A percentile compares a stretch with the other conserved stretches of the same genome.
Evolutionary conservation across 495 filamentous ascomycete genomes (phyloP).

Genomic region (Terfezia claveryi): DNA sequence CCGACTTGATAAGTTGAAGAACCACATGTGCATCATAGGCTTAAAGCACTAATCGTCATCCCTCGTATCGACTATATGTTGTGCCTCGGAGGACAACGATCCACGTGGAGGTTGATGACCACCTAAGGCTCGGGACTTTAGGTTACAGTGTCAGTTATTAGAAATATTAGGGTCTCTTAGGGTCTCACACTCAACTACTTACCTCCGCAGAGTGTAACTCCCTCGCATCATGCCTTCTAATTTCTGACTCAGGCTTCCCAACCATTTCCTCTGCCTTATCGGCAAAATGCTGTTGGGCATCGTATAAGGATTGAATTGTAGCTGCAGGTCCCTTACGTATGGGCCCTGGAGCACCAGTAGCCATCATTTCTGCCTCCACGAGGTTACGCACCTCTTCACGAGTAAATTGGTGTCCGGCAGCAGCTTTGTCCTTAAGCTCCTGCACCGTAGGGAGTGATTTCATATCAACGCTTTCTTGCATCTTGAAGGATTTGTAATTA

Average conservation of each 20-base stretch:
- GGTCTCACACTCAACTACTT: no score
- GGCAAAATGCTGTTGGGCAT: conserved; percentile 18
- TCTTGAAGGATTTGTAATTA: no score
- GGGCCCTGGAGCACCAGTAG: conserved; percentile 14
- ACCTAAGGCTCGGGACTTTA: background rate
- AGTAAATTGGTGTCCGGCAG: background rate
- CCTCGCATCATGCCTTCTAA: conserved; percentile 13
- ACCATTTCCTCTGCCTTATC: conserved; percentile 16
- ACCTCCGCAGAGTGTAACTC: conserved; percentile 19
- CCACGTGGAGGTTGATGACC: background rate
- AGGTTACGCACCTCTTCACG: background rate
- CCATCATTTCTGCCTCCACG: background rate
- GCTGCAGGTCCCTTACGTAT: conserved; percentile 17
- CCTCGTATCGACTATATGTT: background rate
- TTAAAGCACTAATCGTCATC: background rate
- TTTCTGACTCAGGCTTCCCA: conserved; percentile 14
- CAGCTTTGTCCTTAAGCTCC: background rate
- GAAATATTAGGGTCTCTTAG: no score
- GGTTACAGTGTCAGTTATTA: no score
- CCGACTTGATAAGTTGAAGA: no score
- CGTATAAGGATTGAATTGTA: conserved; percentile 17
- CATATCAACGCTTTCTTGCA: no score
- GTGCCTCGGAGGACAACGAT: background rate
- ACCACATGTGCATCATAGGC: no score
- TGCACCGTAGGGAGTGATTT: background rate